Evolutionary conservation across 768 basidiomycete genomes (phyloP).

Genomic region (Leccinum imitatum): DNA sequence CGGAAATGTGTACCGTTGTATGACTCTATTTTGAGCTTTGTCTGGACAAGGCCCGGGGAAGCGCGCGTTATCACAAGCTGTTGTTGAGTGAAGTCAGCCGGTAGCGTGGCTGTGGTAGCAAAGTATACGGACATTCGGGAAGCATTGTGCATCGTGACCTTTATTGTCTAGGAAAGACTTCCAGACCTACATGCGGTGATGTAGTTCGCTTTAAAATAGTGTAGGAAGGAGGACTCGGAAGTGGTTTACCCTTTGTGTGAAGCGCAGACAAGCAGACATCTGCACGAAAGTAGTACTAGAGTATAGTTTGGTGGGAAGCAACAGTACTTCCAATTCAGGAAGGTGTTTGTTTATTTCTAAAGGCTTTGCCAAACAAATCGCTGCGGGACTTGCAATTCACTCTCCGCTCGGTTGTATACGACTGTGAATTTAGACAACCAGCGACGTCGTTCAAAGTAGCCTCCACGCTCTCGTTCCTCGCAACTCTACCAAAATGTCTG

Average conservation of each 20-base stretch:
- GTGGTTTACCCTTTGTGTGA: constrained; percentile 56
- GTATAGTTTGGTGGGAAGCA: background rate
- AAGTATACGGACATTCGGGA: constrained; percentile 60
- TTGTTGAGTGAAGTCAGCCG: constrained; percentile 1
- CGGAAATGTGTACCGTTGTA: constrained; percentile 58
- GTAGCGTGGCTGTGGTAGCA: background rate
- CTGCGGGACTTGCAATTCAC: constrained; percentile 7
- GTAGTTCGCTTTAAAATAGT: background rate
- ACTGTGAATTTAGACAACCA: constrained; percentile 9
- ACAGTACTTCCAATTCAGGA: background rate
- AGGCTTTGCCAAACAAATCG: constrained; percentile 29
- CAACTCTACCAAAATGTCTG: constrained; percentile 51
- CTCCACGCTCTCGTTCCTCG: constrained; percentile 1
- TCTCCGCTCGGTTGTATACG: constrained; percentile 28
- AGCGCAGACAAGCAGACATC: constrained; percentile 72
- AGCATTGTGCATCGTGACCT: constrained; percentile 80
- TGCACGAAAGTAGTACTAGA: background rate
- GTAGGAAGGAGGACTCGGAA: background rate
- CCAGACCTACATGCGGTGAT: constrained; percentile 55
- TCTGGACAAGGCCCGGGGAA: constrained; percentile 69
- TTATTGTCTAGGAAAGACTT: constrained; percentile 73
- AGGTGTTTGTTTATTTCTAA: constrained; percentile 33
- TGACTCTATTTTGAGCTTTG: constrained; percentile 68
- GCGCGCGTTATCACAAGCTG: constrained; percentile 67
- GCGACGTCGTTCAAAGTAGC: background rate